Evolutionary conservation across 352 stramenopile genomes (phyloP).

Genomic region (Pythium apleroticum): DNA sequence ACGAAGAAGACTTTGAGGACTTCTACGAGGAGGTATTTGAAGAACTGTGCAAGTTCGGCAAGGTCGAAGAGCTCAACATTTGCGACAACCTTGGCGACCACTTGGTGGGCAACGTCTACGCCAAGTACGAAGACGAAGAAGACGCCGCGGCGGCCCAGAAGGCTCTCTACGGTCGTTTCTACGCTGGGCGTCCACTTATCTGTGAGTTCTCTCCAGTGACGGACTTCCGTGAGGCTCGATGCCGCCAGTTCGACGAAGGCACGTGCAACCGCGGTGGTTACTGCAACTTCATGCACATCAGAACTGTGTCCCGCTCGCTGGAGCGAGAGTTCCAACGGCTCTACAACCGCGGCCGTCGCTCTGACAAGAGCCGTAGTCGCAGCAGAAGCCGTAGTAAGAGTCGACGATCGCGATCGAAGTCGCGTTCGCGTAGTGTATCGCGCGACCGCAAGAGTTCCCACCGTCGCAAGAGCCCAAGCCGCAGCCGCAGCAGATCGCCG

Average conservation of each 20-base stretch:
- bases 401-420: slow-evolving; percentile 50
- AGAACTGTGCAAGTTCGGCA: slow-evolving; percentile 98
- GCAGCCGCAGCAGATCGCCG: slow-evolving; percentile 38
- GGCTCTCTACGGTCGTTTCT: slow-evolving; percentile 96
- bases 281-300: slow-evolving; percentile 99
- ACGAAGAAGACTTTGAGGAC: slow-evolving; percentile 97
- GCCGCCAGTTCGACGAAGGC: slow-evolving; percentile 98
- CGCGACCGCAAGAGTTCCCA: slow-evolving; percentile 39
- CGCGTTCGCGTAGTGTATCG: slow-evolving; percentile 34
- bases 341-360: slow-evolving; percentile 73
- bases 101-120: slow-evolving; percentile 99
- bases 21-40: slow-evolving; percentile 98
- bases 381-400: slow-evolving; percentile 42
- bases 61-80: slow-evolving; percentile 98
- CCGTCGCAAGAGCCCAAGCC: slow-evolving; percentile 41
- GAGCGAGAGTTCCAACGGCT: slow-evolving; percentile 83
- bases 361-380: slow-evolving; percentile 47
- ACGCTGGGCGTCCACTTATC: slow-evolving; percentile 94
- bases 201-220: slow-evolving; percentile 99
- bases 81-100: slow-evolving; percentile 99
- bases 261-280: slow-evolving; percentile 96
- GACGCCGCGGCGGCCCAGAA: slow-evolving; percentile 96
- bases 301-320: slow-evolving; percentile 85
- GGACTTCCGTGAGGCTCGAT: slow-evolving; percentile 97
- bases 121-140: slow-evolving; percentile 99